These are phyloP conservation scores for Monosporascus sp. DNA, from an alignment of 2,329 filamentous ascomycete species.

Conservation along the genomic window DNA sequence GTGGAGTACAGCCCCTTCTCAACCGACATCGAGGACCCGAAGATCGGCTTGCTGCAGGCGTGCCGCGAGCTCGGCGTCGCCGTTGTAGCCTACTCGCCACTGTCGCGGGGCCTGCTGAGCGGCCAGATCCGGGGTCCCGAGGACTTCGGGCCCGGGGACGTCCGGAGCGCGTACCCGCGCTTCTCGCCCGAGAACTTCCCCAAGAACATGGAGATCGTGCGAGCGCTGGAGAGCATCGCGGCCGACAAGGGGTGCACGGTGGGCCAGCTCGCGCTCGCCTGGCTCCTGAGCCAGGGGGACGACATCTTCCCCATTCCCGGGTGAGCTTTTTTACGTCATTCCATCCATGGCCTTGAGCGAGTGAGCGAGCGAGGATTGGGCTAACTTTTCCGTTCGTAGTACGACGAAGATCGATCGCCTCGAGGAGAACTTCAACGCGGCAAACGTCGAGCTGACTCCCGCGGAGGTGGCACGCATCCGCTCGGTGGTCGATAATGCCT, in stretches of 20 bases:
- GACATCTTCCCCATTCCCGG: constrained; percentile 14
- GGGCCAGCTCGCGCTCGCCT: constrained; percentile 43
- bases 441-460: constrained; percentile 19
- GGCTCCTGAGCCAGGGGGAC: constrained; percentile 29
- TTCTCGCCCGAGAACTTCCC: constrained; percentile 33
- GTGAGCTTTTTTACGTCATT: constrained; percentile 2
- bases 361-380: neutral
- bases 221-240: constrained; percentile 36
- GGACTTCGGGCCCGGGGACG: constrained; percentile 37
- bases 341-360: neutral
- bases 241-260: constrained; percentile 35
- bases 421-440: constrained; percentile 18
- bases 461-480: constrained; percentile 24
- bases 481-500: constrained; percentile 17
- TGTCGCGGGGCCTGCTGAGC: constrained; percentile 38
- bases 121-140: constrained; percentile 36
- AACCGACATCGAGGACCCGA: constrained; percentile 37
- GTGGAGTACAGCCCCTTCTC: constrained; percentile 46
- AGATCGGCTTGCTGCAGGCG: constrained; percentile 26
- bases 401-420: constrained; percentile 10
- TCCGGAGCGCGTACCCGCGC: constrained; percentile 31
- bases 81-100: constrained; percentile 30
- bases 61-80: constrained; percentile 33
- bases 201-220: constrained; percentile 41
- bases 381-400: neutral